Percentiles rank a stretch among this genome's conserved stretches.
These are phyloP conservation scores for Tulasnella sp. DNA, from an alignment of 768 basidiomycete genomes.

Conservation along the genomic window DNA sequence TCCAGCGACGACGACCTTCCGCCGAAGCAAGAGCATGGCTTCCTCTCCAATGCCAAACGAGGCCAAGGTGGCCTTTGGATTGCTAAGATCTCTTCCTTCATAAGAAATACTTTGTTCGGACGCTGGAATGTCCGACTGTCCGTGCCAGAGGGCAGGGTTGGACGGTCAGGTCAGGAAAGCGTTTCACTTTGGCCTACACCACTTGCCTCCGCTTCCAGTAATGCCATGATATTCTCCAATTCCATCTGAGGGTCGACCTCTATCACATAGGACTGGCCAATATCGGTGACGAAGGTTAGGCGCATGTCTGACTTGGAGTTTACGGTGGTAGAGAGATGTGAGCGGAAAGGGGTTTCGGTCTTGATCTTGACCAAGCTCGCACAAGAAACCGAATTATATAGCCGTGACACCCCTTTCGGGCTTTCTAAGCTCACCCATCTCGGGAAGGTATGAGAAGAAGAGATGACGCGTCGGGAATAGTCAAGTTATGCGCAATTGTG, in stretches of 20 bases:
- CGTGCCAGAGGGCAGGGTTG: background rate
- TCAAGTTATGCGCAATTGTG: background rate
- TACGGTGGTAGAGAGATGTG: background rate
- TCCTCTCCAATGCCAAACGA: slow-evolving; percentile 65
- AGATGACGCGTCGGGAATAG: background rate
- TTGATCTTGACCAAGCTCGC: background rate
- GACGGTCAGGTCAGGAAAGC: background rate
- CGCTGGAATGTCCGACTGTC: slow-evolving; percentile 72
- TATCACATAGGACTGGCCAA: slow-evolving; percentile 48
- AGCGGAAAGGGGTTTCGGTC: background rate
- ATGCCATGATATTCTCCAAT: slow-evolving; percentile 88
- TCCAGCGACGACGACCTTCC: slow-evolving; percentile 58
- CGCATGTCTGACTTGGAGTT: slow-evolving; percentile 40
- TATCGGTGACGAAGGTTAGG: slow-evolving; percentile 48
- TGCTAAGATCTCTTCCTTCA: slow-evolving; percentile 65
- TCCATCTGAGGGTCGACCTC: slow-evolving; percentile 92
- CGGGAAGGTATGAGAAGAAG: background rate
- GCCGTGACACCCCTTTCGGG: slow-evolving; percentile 2
- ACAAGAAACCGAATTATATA: slow-evolving; percentile 2
- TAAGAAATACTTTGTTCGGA: slow-evolving; percentile 73
- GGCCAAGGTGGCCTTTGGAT: slow-evolving; percentile 69
- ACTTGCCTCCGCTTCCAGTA: slow-evolving; percentile 93
- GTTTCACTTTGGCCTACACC: slow-evolving; percentile 12
- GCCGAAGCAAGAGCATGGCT: slow-evolving; percentile 69
- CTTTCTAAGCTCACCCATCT: background rate